Conservation (phyloP, 78 protist genomes). For the Emiliania huxleyi region DNA sequence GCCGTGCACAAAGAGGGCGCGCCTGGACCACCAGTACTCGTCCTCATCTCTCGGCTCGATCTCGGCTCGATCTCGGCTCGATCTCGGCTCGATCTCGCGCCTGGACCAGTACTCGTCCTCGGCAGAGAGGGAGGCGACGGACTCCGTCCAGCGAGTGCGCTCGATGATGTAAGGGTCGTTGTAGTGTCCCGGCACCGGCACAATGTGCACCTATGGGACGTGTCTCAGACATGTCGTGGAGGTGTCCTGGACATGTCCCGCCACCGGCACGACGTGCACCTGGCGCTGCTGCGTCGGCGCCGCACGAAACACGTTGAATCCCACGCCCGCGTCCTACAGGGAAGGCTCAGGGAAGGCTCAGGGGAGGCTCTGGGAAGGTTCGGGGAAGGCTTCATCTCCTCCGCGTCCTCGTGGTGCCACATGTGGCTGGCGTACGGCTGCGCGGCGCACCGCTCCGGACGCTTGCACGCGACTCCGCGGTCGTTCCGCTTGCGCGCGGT, state of each 20-base stretch:
- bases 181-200: not conserved
- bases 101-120: not conserved
- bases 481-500: not conserved
- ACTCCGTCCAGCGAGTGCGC: not conserved
- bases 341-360: too few relatives aligned
- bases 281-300: not conserved
- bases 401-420: constrained; percentile 37
- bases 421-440: not conserved
- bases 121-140: not conserved
- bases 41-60: too few relatives aligned
- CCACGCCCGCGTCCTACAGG: not conserved
- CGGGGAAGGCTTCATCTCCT: too few relatives aligned
- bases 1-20: too few relatives aligned
- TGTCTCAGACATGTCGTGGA: too few relatives aligned
- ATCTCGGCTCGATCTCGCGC: too few relatives aligned
- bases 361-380: too few relatives aligned
- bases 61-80: too few relatives aligned
- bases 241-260: too few relatives aligned
- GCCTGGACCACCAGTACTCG: too few relatives aligned
- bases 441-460: not conserved
- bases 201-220: not conserved
- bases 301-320: not conserved
- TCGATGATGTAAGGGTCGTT: constrained; percentile 3
- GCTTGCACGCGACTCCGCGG: not conserved
- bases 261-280: not conserved